These are phyloP conservation scores for Pythium chondricola DNA, from an alignment of 352 stramenopile species.

Conservation along the genomic window DNA sequence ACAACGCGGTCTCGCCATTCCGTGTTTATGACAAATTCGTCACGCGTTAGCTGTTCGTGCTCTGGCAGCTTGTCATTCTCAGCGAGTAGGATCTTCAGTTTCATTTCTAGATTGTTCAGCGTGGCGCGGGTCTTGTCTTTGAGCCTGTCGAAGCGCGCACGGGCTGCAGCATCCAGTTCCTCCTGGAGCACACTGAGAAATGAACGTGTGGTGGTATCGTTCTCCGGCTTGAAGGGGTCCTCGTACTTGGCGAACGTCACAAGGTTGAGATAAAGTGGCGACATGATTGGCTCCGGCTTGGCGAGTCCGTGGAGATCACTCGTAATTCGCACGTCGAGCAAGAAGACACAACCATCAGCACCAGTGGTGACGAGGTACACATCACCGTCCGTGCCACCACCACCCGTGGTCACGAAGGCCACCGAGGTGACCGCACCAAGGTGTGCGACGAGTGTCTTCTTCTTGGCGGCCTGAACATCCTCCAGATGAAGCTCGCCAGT, in stretches of 20 bases:
- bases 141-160: constrained; percentile 52
- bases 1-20: constrained; percentile 57
- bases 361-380: constrained; percentile 57
- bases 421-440: constrained; percentile 49
- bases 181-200: constrained; percentile 38
- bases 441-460: constrained; percentile 56
- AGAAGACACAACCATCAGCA: constrained; percentile 53
- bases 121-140: constrained; percentile 61
- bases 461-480: constrained; percentile 60
- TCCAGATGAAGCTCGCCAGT: constrained; percentile 35
- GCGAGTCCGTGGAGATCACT: constrained; percentile 16
- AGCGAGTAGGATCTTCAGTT: constrained; percentile 58
- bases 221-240: constrained; percentile 44
- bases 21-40: constrained; percentile 90
- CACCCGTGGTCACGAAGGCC: constrained; percentile 31
- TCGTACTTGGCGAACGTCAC: constrained; percentile 71
- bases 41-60: constrained; percentile 58
- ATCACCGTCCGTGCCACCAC: constrained; percentile 16
- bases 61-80: constrained; percentile 69
- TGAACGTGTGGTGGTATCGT: constrained; percentile 28
- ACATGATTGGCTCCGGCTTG: constrained; percentile 24
- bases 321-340: constrained; percentile 52
- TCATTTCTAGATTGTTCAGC: constrained; percentile 56
- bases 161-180: constrained; percentile 28
- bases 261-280: constrained; percentile 53